Evolutionary conservation across 2,329 filamentous ascomycete genomes (phyloP).

Genomic region (Apiospora kogelbergensis): DNA sequence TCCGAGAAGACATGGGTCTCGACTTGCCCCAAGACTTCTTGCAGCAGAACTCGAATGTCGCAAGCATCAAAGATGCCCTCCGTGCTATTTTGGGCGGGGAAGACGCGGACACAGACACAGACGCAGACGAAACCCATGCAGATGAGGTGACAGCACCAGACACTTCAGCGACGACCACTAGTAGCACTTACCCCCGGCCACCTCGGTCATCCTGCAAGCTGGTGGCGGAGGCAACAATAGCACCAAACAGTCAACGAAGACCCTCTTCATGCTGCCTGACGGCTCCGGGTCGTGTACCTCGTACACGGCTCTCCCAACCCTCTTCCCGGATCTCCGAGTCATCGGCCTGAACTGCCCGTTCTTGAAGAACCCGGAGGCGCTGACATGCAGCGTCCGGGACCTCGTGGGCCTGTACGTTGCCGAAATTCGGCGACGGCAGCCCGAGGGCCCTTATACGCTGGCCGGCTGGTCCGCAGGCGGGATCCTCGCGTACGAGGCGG

Average conservation of each 20-base stretch:
- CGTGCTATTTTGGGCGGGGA: not conserved
- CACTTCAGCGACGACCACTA: slow-evolving; percentile 32
- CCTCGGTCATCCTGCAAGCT: slow-evolving; percentile 24
- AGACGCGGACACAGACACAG: not conserved
- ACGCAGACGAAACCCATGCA: not conserved
- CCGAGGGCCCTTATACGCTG: slow-evolving; percentile 46
- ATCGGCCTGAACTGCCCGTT: slow-evolving; percentile 42
- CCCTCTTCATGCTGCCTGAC: no score
- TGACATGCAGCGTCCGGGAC: slow-evolving; percentile 34
- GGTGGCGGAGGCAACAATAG: no score
- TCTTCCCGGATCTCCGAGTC: slow-evolving; percentile 32
- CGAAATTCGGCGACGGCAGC: slow-evolving; percentile 47
- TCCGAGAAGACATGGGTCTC: not conserved
- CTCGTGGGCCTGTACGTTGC: slow-evolving; percentile 37
- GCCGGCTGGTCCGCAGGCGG: slow-evolving; percentile 56
- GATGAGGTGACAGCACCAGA: slow-evolving; percentile 38
- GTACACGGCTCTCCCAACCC: slow-evolving; percentile 35
- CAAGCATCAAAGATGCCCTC: not conserved
- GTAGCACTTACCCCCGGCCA: no score
- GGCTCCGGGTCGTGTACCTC: slow-evolving; percentile 24
- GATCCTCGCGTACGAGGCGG: slow-evolving; percentile 46
- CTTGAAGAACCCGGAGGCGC: slow-evolving; percentile 28
- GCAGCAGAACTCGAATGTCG: not conserved
- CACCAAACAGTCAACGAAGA: no score
- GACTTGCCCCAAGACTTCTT: not conserved